A percentile compares a stretch with the other conserved stretches of the same genome.
Evolutionary conservation across 208 protist species (phyloP).

Genomic region (Leishmania gerbilli): DNA sequence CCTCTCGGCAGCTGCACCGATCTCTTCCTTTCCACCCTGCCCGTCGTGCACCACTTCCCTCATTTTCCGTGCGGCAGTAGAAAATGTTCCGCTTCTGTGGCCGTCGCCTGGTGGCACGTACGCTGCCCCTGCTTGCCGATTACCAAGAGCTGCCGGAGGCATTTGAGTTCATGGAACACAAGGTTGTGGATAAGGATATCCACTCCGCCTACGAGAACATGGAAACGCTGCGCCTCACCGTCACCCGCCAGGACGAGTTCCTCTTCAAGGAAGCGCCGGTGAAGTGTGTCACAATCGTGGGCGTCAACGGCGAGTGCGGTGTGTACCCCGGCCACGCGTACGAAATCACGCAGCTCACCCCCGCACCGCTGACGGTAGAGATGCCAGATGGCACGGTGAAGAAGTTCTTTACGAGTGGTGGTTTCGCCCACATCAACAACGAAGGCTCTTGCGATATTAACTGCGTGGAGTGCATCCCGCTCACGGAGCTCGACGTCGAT

Average conservation of each 20-base stretch:
- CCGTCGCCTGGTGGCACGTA: constrained; percentile 61
- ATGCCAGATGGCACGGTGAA: constrained; percentile 68
- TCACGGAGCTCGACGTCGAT: constrained; percentile 78
- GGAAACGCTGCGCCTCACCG: constrained; percentile 80
- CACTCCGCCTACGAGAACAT: constrained; percentile 80
- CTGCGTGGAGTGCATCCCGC: constrained; percentile 86
- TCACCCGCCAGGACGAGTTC: constrained; percentile 92
- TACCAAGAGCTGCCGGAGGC: constrained; percentile 69
- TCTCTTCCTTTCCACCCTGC: not conserved
- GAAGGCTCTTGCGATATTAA: constrained; percentile 92
- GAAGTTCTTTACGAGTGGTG: constrained; percentile 89
- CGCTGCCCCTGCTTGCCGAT: constrained; percentile 51
- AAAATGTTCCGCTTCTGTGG: constrained; percentile 81
- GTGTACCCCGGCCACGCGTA: constrained; percentile 91
- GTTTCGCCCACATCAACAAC: constrained; percentile 93
- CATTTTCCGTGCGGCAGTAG: constrained; percentile 7
- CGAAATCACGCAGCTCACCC: constrained; percentile 81
- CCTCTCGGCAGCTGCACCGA: constrained; percentile 4
- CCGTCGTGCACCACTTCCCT: not conserved
- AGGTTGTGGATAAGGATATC: constrained; percentile 88
- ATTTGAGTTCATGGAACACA: constrained; percentile 87
- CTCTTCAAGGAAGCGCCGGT: constrained; percentile 77
- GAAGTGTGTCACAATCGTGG: constrained; percentile 83
- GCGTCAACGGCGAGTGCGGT: constrained; percentile 81
- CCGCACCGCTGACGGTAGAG: constrained; percentile 78